Conservation (phyloP, 306 rosid genomes). For the Canavalia ensiformis region DNA sequence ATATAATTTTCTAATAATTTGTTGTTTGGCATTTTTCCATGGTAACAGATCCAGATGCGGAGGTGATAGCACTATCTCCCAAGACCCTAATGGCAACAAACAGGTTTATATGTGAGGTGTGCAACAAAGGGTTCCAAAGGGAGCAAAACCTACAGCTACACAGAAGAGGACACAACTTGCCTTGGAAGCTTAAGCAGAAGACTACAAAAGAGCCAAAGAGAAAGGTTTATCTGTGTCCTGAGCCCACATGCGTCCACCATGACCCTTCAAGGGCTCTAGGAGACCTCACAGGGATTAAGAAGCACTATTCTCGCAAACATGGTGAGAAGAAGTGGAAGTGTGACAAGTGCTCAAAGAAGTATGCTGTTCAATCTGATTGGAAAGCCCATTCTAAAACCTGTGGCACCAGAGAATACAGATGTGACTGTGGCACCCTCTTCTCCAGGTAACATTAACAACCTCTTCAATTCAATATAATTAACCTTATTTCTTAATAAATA, state of each 20-base stretch:
- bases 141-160: constrained; percentile 97
- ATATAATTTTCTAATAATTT: constrained; percentile 48
- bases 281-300: constrained; percentile 91
- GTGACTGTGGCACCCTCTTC: constrained; percentile 95
- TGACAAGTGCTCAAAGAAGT: constrained; percentile 84
- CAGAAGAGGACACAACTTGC: constrained; percentile 98
- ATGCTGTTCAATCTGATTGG: constrained; percentile 95
- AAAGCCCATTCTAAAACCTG: constrained; percentile 90
- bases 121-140: constrained; percentile 97
- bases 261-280: constrained; percentile 93
- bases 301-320: constrained; percentile 83
- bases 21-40: constrained; percentile 64
- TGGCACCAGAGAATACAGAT: constrained; percentile 81
- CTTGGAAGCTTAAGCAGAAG: constrained; percentile 98
- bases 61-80: constrained; percentile 95
- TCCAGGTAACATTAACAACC: constrained; percentile 63
- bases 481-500: too few species aligned
- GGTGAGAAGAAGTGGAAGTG: constrained; percentile 96
- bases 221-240: constrained; percentile 93
- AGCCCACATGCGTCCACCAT: constrained; percentile 94
- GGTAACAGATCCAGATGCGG: constrained; percentile 93
- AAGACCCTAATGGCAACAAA: constrained; percentile 99
- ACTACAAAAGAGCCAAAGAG: constrained; percentile 83
- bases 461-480: too few species aligned
- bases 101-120: constrained; percentile 97